Evolutionary conservation across 179 eudicot species (phyloP), one percentile per base, ranked within the genome.

Genomic region (Amaranthus tricolor): DNA sequence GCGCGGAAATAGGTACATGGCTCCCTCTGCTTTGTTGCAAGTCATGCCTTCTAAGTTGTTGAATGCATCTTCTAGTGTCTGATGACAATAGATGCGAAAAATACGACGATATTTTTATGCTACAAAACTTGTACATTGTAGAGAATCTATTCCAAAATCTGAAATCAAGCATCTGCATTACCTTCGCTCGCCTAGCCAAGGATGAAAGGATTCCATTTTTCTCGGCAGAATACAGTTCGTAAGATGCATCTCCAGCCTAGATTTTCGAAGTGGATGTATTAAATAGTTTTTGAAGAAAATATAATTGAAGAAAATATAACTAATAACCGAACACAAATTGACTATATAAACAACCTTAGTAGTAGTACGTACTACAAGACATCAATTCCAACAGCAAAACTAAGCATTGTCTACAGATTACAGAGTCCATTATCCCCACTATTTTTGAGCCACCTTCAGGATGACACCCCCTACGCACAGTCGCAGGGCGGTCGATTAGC

Each of bases 1-100:
- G 17, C 96, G 85, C 9, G 99, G 99, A 65, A 95, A 95, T 14
- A 95, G 87, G 83, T 93, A 91, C 98, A 95, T 95, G 59, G 99
- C 99, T 62, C 99, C 99, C 84, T 95, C 99, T 9, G 99, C 89
- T 80, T 82, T 87, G 86, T 95, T 95, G 91, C 98, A 95, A 4
- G 91, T 88, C 72, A 95, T 78, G 0, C 99, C 98, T 84, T 95
- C 99, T 75, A 95, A 87, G 71, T 86, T 84, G 78, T 93, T 93
- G 51, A 93, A 68, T 62, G 92, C 99, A 58, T 93, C 97, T 85
- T 89, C 97, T 48, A 93, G 85, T 52, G 88, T 84, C 99, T 94
- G 85, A 56, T 6, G 19, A 50, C 12, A 52, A 19, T 16, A 75
- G 56, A 8, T 52, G 5, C 40, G 40, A 69, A 77, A 61, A 52